phyloP scores from a whole-genome alignment of 106 monocot species.

The Alisma plantagoaquatica region DNA sequence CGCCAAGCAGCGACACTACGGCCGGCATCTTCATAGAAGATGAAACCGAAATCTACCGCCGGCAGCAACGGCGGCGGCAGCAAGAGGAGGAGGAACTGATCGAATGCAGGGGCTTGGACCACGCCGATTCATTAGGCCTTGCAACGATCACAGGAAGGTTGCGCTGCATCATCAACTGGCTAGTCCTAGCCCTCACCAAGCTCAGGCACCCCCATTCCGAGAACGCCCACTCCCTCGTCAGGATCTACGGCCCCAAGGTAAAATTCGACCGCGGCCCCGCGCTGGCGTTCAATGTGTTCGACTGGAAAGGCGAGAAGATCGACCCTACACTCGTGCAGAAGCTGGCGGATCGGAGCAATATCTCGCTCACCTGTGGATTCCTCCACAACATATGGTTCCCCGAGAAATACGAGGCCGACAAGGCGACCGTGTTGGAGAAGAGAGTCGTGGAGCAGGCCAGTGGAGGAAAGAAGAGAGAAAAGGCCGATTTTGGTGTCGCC shows the following conservation, averaged over 20 bases:
- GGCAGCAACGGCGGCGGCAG: too few species aligned
- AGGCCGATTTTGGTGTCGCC: slow-evolving; percentile 29
- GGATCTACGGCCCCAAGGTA: slow-evolving; percentile 53
- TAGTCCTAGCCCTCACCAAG: slow-evolving; percentile 56
- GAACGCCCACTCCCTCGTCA: slow-evolving; percentile 34
- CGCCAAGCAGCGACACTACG: too few species aligned
- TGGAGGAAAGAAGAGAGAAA: slow-evolving; percentile 12
- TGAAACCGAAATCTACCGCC: too few species aligned
- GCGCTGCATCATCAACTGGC: slow-evolving; percentile 65
- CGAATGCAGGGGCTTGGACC: slow-evolving; percentile 48
- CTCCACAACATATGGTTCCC: slow-evolving; percentile 45
- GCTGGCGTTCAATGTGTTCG: slow-evolving; percentile 75
- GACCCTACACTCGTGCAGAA: slow-evolving; percentile 71
- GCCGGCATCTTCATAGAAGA: too few species aligned
- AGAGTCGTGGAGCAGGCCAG: slow-evolving; percentile 5
- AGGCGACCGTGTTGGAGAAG: slow-evolving; percentile 27
- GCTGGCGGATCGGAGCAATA: slow-evolving; percentile 66
- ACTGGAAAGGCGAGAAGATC: slow-evolving; percentile 81
- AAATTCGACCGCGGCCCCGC: slow-evolving; percentile 69
- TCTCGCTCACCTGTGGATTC: slow-evolving; percentile 58
- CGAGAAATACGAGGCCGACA: slow-evolving; percentile 37
- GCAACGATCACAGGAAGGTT: slow-evolving; percentile 42
- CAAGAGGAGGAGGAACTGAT: slow-evolving; percentile 5
- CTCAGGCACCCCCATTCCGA: slow-evolving; percentile 48
- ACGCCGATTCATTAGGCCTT: slow-evolving; percentile 71